Conservation (phyloP, 176 grass and related monocot genomes). For the Guadua angustifolia region DNA sequence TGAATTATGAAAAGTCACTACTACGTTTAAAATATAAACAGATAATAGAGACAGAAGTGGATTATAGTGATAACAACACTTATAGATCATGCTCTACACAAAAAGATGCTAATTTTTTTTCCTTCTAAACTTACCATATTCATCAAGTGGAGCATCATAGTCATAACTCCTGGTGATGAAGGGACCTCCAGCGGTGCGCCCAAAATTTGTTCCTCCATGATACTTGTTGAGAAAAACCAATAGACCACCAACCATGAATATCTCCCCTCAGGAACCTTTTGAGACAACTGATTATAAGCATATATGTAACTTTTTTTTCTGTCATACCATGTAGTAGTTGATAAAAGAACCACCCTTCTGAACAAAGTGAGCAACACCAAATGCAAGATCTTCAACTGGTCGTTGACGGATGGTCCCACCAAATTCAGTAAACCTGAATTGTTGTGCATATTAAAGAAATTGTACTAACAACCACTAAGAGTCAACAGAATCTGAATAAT, state of each 20-base stretch:
- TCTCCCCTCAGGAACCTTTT: neutral
- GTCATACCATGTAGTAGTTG: constrained; percentile 97
- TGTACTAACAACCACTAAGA: constrained; percentile 5
- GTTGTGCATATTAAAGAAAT: constrained; percentile 27
- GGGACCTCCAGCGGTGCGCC: constrained; percentile 93
- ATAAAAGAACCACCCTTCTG: constrained; percentile 99
- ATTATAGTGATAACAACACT: neutral
- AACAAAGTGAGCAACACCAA: constrained; percentile 87
- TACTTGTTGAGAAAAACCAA: constrained; percentile 60
- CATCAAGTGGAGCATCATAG: constrained; percentile 99
- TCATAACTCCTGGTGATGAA: constrained; percentile 99
- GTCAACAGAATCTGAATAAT: constrained; percentile 19
- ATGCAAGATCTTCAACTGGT: constrained; percentile 92
- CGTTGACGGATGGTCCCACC: constrained; percentile 86
- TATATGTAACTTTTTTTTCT: neutral
- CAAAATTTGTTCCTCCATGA: constrained; percentile 99
- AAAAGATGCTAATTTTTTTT: neutral
- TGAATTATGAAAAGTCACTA: neutral
- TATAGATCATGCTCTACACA: neutral
- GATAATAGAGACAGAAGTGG: neutral
- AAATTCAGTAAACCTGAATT: constrained; percentile 93
- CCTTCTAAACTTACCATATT: constrained; percentile 72
- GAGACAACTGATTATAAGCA: neutral
- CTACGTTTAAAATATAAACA: constrained; percentile 11
- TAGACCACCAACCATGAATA: constrained; percentile 24